Conservation (phyloP, 768 basidiomycete species). For the Xanthoconium stramineum region DNA sequence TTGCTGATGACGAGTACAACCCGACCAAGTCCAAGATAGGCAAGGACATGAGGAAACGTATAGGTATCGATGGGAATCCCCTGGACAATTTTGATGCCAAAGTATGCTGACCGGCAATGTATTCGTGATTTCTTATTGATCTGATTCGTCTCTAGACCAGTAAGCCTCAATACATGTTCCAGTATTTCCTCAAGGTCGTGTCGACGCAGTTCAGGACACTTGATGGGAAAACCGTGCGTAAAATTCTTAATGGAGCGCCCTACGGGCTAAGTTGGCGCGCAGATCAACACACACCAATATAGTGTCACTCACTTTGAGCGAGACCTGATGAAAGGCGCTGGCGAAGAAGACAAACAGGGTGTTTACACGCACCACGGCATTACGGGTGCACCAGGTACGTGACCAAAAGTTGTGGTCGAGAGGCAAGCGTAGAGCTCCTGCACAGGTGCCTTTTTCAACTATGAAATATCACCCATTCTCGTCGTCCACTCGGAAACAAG, state of each 20-base stretch:
- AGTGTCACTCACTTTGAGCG: constrained; percentile 96
- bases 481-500: constrained; percentile 88
- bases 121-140: constrained; percentile 4
- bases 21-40: constrained; percentile 59
- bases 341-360: constrained; percentile 58
- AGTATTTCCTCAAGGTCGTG: constrained; percentile 99
- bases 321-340: constrained; percentile 65
- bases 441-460: constrained; percentile 82
- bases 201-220: constrained; percentile 91
- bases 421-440: neutral
- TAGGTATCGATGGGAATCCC: constrained; percentile 76
- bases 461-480: constrained; percentile 95
- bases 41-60: constrained; percentile 59
- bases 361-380: constrained; percentile 73
- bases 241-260: neutral
- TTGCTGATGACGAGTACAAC: constrained; percentile 79
- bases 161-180: constrained; percentile 91
- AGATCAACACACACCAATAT: constrained; percentile 92
- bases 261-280: constrained; percentile 6
- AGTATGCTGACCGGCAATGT: constrained; percentile 37
- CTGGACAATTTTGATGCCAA: constrained; percentile 63
- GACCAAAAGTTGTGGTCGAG: neutral
- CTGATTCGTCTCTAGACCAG: constrained; percentile 46
- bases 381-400: constrained; percentile 63
- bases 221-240: constrained; percentile 61